Conservation (phyloP, 192 early-diverging fungal species). For the Umbelopsis vinacea region DNA sequence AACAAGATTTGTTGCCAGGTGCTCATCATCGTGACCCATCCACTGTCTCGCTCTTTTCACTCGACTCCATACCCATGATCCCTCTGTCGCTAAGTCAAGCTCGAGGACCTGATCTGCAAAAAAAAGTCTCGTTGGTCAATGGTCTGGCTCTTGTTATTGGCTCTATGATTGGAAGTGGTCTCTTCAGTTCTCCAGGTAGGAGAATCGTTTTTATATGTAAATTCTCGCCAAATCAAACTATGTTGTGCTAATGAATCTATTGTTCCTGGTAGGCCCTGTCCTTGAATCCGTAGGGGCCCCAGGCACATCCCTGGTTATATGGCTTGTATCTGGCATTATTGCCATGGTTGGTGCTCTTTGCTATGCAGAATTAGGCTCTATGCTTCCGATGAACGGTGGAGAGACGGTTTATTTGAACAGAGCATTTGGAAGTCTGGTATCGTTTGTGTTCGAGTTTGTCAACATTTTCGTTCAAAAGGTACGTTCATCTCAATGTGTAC, state of each 20-base stretch:
- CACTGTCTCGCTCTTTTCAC: constrained; percentile 29
- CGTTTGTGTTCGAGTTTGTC: constrained; percentile 78
- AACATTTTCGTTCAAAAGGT: constrained; percentile 66
- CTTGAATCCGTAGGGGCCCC: constrained; percentile 65
- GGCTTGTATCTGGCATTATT: constrained; percentile 73
- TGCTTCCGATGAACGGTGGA: constrained; percentile 85
- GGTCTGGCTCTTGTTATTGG: constrained; percentile 74
- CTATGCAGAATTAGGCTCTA: constrained; percentile 91
- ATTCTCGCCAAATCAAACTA: neutral
- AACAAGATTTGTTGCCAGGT: constrained; percentile 31
- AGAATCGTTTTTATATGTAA: neutral
- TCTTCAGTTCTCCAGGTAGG: constrained; percentile 77
- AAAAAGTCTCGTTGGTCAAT: constrained; percentile 63
- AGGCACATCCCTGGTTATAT: constrained; percentile 74
- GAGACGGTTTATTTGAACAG: constrained; percentile 85
- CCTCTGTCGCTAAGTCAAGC: constrained; percentile 43
- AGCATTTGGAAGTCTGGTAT: constrained; percentile 70
- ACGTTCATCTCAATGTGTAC: constrained; percentile 1
- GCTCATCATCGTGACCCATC: constrained; percentile 32
- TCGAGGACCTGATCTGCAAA: constrained; percentile 51
- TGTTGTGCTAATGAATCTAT: neutral
- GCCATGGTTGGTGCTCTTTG: constrained; percentile 83
- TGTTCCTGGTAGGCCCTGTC: constrained; percentile 52
- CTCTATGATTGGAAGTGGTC: constrained; percentile 79
- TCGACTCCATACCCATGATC: constrained; percentile 46